Conservation (phyloP, 441 rosid genomes). For the Populus trichocarpa region DNA sequence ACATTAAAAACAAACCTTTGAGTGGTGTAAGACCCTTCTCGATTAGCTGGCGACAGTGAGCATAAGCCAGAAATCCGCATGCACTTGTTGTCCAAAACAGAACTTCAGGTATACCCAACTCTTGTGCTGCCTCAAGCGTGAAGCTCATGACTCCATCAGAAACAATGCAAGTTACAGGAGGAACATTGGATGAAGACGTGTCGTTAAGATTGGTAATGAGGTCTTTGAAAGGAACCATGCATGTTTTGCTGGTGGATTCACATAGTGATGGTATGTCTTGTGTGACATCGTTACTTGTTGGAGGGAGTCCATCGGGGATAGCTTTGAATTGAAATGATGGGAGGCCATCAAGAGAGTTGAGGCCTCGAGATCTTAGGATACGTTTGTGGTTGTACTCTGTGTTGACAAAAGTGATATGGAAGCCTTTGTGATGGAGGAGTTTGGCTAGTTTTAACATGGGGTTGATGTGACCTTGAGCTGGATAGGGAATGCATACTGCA, state of each 20-base stretch:
- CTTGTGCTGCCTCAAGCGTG: constrained; percentile 39
- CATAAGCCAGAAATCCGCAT: constrained; percentile 29
- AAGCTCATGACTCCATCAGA: constrained; percentile 40
- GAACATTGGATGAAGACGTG: constrained; percentile 13
- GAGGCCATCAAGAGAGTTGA: constrained; percentile 29
- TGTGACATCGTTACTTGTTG: constrained; percentile 30
- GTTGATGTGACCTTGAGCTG: constrained; percentile 54
- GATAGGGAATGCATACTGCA: constrained; percentile 45
- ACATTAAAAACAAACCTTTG: constrained; percentile 25
- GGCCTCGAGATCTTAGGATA: constrained; percentile 34
- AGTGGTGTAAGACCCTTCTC: constrained; percentile 37
- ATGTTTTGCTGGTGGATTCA: constrained; percentile 26
- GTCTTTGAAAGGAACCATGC: constrained; percentile 31
- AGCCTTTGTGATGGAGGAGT: constrained; percentile 38
- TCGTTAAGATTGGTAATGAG: constrained; percentile 24
- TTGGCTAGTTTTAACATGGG: constrained; percentile 49
- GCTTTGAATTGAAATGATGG: constrained; percentile 34
- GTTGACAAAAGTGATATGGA: constrained; percentile 12
- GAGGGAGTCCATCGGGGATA: constrained; percentile 53
- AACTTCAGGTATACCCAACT: constrained; percentile 32
- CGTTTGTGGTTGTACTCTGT: constrained; percentile 40
- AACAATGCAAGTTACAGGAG: constrained; percentile 40
- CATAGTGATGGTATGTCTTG: constrained; percentile 40
- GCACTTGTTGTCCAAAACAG: constrained; percentile 39
- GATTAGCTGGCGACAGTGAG: constrained; percentile 18